Conservation (phyloP, 441 rosid species). For the Dalechampia spathulata region DNA sequence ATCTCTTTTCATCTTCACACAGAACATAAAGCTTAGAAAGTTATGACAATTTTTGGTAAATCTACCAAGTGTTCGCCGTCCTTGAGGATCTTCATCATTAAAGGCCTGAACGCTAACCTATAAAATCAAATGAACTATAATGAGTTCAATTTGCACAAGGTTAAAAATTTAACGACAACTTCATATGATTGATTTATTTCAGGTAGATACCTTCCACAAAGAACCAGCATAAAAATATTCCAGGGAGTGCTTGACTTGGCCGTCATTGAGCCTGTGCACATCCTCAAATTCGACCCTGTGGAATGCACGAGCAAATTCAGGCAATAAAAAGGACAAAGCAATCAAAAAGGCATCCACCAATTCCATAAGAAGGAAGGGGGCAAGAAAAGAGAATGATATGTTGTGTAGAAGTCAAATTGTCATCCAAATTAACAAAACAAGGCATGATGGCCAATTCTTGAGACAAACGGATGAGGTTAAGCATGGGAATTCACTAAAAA, state of each 20-base stretch:
- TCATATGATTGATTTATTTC: not conserved
- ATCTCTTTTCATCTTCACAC: not conserved
- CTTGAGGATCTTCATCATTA: slow-evolving; percentile 95
- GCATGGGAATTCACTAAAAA: slow-evolving; percentile 1
- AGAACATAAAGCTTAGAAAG: slow-evolving; percentile 1
- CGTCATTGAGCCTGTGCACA: slow-evolving; percentile 79
- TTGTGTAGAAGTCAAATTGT: not conserved
- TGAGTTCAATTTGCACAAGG: not conserved
- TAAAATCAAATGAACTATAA: slow-evolving; percentile 16
- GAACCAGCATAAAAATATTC: slow-evolving; percentile 95
- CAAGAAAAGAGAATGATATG: not conserved
- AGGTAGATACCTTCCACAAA: slow-evolving; percentile 83
- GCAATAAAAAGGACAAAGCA: slow-evolving; percentile 7
- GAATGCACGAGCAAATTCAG: slow-evolving; percentile 19
- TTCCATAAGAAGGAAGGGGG: slow-evolving; percentile 2
- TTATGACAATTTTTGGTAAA: slow-evolving; percentile 9
- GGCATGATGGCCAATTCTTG: not conserved
- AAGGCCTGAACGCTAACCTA: slow-evolving; percentile 97
- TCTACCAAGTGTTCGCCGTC: slow-evolving; percentile 86
- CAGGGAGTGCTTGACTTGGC: slow-evolving; percentile 94
- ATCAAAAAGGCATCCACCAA: not conserved
- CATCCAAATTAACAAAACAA: not conserved
- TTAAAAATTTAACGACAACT: not conserved
- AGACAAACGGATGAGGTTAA: not conserved
- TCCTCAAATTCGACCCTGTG: slow-evolving; percentile 83